Evolutionary conservation across 257 asterid species (phyloP).

Genomic region (Salvia hispanica): DNA sequence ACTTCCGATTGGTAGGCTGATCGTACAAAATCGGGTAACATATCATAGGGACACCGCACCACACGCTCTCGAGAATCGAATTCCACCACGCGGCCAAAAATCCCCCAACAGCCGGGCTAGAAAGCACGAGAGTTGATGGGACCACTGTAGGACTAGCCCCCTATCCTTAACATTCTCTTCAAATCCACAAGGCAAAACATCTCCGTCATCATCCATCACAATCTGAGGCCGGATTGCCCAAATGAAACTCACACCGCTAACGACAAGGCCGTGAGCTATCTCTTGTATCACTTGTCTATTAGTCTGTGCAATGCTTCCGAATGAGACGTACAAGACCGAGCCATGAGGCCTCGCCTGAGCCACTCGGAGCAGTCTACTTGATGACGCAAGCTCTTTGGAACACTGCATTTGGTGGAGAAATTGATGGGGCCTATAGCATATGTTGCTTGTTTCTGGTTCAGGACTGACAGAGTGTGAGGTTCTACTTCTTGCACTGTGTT

Average conservation of each 20-base stretch:
- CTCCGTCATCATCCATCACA: slow-evolving; percentile 13
- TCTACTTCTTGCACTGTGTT: slow-evolving; percentile 69
- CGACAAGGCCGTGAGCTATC: slow-evolving; percentile 57
- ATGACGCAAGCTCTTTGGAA: no score
- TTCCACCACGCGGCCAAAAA: slow-evolving; percentile 85
- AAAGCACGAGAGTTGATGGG: slow-evolving; percentile 50
- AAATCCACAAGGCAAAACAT: slow-evolving; percentile 43
- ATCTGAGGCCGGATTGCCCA: slow-evolving; percentile 54
- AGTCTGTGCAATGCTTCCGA: slow-evolving; percentile 58
- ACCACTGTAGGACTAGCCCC: slow-evolving; percentile 72
- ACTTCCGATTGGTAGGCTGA: slow-evolving; percentile 64
- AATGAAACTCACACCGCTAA: slow-evolving; percentile 48
- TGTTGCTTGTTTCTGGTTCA: slow-evolving; percentile 31
- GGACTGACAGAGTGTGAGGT: slow-evolving; percentile 40
- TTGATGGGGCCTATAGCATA: slow-evolving; percentile 53
- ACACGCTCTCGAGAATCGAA: slow-evolving; percentile 58
- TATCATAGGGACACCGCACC: slow-evolving; percentile 61
- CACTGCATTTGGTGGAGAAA: slow-evolving; percentile 11
- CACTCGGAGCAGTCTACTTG: slow-evolving; percentile 50
- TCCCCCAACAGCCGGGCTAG: slow-evolving; percentile 54
- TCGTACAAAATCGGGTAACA: slow-evolving; percentile 57
- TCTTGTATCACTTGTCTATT: slow-evolving; percentile 43
- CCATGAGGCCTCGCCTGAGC: slow-evolving; percentile 53
- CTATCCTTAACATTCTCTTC: slow-evolving; percentile 30
- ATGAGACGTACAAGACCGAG: slow-evolving; percentile 67